These are phyloP conservation scores for Dendrobium huoshanense DNA, from an alignment of 106 monocot genomes.

Conservation along the genomic window DNA sequence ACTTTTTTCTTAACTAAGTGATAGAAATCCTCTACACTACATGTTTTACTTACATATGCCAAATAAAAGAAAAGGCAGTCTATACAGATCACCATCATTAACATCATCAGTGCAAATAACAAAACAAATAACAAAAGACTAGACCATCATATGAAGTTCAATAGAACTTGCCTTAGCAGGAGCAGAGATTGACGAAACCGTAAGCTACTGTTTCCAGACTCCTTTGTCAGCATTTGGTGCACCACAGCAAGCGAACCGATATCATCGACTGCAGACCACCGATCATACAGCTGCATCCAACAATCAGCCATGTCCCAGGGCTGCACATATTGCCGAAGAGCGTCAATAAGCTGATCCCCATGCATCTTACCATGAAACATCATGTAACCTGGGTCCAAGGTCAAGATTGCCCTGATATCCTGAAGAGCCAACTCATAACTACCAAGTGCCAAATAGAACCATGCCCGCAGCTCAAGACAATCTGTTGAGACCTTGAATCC, in stretches of 20 bases:
- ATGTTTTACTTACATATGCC: neutral
- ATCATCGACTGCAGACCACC: slow-evolving; percentile 98
- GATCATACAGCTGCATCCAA: slow-evolving; percentile 97
- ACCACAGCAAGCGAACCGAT: slow-evolving; percentile 93
- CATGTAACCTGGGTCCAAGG: slow-evolving; percentile 77
- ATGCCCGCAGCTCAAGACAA: slow-evolving; percentile 87
- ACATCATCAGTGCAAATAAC: neutral
- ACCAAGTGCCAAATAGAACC: slow-evolving; percentile 66
- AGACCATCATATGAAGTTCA: neutral
- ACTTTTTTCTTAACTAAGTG: neutral
- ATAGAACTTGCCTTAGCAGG: slow-evolving; percentile 43
- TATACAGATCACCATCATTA: neutral
- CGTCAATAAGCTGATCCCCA: slow-evolving; percentile 77
- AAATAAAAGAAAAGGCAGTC: neutral
- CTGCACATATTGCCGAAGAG: slow-evolving; percentile 63
- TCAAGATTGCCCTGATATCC: slow-evolving; percentile 87
- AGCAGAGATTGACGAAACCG: slow-evolving; percentile 91
- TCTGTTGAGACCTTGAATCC: slow-evolving; percentile 82
- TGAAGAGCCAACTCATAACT: slow-evolving; percentile 60
- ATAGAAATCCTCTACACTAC: neutral
- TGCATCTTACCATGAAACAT: slow-evolving; percentile 86
- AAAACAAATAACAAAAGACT: neutral
- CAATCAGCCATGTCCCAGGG: slow-evolving; percentile 90
- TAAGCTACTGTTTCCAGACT: slow-evolving; percentile 70
- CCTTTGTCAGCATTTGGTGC: slow-evolving; percentile 92